Conservation (phyloP, 495 filamentous ascomycete genomes). For the Aspergillus saccharolyticus region DNA sequence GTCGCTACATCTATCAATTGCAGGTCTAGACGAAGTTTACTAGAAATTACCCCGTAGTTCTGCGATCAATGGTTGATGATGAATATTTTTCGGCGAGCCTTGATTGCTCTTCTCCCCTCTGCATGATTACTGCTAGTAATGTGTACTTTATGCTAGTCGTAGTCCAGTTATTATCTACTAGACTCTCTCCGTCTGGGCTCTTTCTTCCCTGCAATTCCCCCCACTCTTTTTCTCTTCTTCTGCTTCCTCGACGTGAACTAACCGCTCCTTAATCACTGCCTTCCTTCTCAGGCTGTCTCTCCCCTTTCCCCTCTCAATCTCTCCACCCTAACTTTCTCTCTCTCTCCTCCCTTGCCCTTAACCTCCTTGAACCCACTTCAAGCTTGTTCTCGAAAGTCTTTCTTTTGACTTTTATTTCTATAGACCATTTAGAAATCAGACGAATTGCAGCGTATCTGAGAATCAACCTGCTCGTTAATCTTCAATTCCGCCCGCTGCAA, state of each 20-base stretch:
- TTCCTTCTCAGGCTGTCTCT: background rate
- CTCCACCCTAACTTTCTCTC: slow-evolving; percentile 12
- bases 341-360: slow-evolving; percentile 6
- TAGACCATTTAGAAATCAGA: slow-evolving; percentile 2
- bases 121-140: background rate
- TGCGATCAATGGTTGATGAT: background rate
- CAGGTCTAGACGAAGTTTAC: background rate
- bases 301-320: slow-evolving; percentile 20
- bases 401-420: slow-evolving; percentile 7
- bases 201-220: slow-evolving; percentile 1
- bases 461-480: background rate
- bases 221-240: slow-evolving; percentile 3
- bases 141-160: background rate
- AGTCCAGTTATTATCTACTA: background rate
- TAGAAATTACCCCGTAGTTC: too few relatives aligned
- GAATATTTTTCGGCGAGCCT: background rate
- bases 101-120: background rate
- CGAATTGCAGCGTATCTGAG: background rate
- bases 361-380: slow-evolving; percentile 1
- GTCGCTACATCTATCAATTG: background rate
- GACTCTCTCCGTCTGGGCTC: background rate
- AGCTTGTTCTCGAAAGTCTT: slow-evolving; percentile 5
- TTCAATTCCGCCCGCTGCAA: slow-evolving; percentile 17
- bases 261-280: slow-evolving; percentile 20
- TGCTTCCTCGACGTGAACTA: too few relatives aligned